phyloP scores from a whole-genome alignment of 1,284 basidiomycete genomes.

The Papiliotrema fonsecae region DNA sequence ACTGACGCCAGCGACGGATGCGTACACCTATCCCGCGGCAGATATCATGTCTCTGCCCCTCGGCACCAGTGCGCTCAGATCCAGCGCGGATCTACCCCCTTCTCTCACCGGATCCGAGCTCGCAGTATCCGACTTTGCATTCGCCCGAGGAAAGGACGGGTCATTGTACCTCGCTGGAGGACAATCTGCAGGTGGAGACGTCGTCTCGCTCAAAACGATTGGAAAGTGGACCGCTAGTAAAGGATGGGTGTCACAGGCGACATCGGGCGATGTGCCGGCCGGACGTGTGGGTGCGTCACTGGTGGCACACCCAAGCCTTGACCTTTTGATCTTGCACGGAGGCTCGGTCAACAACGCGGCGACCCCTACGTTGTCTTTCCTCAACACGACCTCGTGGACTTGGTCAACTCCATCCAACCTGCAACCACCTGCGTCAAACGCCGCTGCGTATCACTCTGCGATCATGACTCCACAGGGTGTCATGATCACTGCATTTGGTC shows the following conservation, averaged over 20 bases:
- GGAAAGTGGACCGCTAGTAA: constrained; percentile 31
- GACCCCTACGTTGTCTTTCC: constrained; percentile 31
- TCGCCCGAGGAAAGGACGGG: constrained; percentile 26
- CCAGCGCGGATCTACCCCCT: constrained; percentile 22
- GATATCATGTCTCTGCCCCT: constrained; percentile 37
- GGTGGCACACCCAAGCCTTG: constrained; percentile 40
- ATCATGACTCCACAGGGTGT: constrained; percentile 47
- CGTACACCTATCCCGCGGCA: constrained; percentile 33
- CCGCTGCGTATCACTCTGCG: constrained; percentile 42
- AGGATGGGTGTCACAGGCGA: constrained; percentile 38
- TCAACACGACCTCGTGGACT: constrained; percentile 43
- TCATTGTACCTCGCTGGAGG: constrained; percentile 41
- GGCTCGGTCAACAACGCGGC: constrained; percentile 30
- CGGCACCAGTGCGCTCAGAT: constrained; percentile 18
- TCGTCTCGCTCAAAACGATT: constrained; percentile 33
- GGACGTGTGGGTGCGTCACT: constrained; percentile 43
- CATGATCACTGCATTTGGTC: constrained; percentile 46
- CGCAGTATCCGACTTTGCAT: constrained; percentile 44
- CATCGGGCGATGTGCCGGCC: constrained; percentile 37
- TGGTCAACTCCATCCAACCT: constrained; percentile 43
- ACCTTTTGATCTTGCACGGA: constrained; percentile 41
- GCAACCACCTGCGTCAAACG: constrained; percentile 35
- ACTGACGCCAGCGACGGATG: constrained; percentile 18
- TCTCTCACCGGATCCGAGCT: constrained; percentile 33
- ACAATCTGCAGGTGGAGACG: constrained; percentile 31